Percentiles rank a stretch among this genome's conserved stretches.
Conservation (phyloP, 164 flowering plant species). For the Protea cynaroides region DNA sequence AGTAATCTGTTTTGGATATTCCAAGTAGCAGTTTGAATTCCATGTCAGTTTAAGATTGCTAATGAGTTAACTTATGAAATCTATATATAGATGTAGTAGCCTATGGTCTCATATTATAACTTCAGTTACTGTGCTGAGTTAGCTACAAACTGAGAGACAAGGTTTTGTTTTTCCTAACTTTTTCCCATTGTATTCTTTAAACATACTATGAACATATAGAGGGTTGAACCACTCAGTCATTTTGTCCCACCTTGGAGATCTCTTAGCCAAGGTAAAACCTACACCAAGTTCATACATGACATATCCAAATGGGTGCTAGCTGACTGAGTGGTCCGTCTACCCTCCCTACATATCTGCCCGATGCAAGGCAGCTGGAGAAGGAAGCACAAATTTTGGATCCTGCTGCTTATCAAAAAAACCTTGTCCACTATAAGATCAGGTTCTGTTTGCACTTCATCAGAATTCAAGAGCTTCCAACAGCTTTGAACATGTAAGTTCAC, state of each 20-base stretch:
- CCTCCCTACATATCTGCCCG: neutral
- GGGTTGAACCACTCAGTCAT: neutral
- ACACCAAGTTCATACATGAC: neutral
- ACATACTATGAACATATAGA: neutral
- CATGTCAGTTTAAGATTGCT: no score
- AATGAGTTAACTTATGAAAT: no score
- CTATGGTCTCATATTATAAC: no score
- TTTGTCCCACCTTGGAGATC: neutral
- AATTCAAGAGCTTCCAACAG: constrained; percentile 95
- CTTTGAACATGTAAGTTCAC: constrained; percentile 92
- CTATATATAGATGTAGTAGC: no score
- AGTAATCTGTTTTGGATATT: no score
- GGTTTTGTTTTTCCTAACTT: no score
- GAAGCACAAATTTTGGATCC: constrained; percentile 4
- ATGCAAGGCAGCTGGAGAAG: neutral
- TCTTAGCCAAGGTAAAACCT: neutral
- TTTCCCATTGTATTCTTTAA: no score
- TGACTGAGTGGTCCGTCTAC: no score
- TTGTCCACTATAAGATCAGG: constrained; percentile 11
- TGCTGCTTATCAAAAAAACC: constrained; percentile 9
- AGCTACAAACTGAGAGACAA: no score
- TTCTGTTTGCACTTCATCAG: constrained; percentile 67
- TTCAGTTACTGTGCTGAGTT: no score
- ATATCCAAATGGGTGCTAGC: neutral
- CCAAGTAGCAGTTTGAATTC: no score